These are phyloP conservation scores for Przewalskia tangutica DNA, from an alignment of 257 asterid species.

Conservation along the genomic window DNA sequence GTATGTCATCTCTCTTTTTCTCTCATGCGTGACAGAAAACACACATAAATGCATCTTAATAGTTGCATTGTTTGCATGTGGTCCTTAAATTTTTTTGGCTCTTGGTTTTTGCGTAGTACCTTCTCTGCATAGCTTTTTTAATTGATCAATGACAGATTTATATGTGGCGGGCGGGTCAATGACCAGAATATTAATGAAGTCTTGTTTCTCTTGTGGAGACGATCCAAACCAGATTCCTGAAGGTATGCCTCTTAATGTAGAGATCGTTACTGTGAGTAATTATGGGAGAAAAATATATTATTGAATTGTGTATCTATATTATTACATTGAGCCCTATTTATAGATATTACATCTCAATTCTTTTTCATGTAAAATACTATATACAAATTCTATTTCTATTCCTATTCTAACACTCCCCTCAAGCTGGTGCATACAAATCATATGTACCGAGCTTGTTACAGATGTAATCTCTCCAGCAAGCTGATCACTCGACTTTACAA, in stretches of 20 bases:
- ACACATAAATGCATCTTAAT: background rate
- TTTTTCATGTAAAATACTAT: too few relatives aligned
- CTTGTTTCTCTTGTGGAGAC: conserved; percentile 85
- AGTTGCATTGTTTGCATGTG: background rate
- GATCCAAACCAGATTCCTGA: conserved; percentile 75
- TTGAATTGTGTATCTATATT: too few relatives aligned
- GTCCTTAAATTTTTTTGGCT: background rate
- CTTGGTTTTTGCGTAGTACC: background rate
- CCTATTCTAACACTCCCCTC: too few relatives aligned
- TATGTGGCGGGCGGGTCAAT: conserved; percentile 51
- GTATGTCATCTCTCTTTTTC: conserved; percentile 24
- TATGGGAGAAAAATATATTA: too few relatives aligned
- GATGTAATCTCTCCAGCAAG: too few relatives aligned
- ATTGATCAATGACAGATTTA: conserved; percentile 5
- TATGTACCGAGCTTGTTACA: too few relatives aligned
- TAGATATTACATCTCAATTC: too few relatives aligned
- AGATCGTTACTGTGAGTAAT: background rate
- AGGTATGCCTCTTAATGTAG: conserved; percentile 39
- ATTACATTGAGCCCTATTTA: too few relatives aligned
- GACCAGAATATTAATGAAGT: conserved; percentile 41
- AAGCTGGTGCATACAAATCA: too few relatives aligned
- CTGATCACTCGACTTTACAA: too few relatives aligned
- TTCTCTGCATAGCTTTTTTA: background rate
- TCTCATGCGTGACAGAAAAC: too few relatives aligned
- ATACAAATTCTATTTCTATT: too few relatives aligned